Conservation (phyloP, 108 stramenopile genomes). For the Cyclotella atomus region DNA sequence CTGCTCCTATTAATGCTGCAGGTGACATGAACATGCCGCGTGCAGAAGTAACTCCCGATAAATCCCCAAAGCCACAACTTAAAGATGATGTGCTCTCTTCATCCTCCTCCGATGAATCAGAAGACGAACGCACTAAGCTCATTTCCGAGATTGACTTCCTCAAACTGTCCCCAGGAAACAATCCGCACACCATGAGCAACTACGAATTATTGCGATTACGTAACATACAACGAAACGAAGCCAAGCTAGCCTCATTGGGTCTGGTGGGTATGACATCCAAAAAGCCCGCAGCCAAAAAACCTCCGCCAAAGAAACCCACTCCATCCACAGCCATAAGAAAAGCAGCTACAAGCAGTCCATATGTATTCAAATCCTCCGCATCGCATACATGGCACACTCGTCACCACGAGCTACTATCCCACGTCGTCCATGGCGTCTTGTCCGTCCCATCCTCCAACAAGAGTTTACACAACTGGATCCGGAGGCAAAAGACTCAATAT, state of each 20-base stretch:
- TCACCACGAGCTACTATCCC: conserved; percentile 1
- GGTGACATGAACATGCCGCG: neutral
- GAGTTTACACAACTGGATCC: conserved; percentile 1
- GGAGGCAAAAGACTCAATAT: conserved; percentile 16
- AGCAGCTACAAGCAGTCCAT: neutral
- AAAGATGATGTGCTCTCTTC: too few relatives aligned
- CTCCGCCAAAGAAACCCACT: neutral
- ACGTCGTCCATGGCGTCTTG: neutral
- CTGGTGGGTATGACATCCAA: conserved; percentile 2
- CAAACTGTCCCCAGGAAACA: conserved; percentile 10
- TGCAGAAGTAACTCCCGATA: neutral
- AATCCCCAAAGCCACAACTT: neutral
- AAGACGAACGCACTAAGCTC: neutral
- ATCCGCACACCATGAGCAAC: conserved; percentile 9
- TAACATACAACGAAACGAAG: conserved; percentile 40
- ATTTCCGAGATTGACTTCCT: neutral
- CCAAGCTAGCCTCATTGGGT: conserved; percentile 18
- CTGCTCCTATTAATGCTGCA: neutral
- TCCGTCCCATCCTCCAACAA: neutral
- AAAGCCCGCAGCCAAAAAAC: neutral
- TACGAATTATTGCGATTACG: conserved; percentile 39
- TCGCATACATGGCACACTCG: neutral
- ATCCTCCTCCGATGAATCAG: neutral
- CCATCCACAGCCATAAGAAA: neutral
- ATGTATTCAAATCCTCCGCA: neutral